Evolutionary conservation across 176 grass and related monocot genomes (phyloP).

Genomic region (Chloris gayana): DNA sequence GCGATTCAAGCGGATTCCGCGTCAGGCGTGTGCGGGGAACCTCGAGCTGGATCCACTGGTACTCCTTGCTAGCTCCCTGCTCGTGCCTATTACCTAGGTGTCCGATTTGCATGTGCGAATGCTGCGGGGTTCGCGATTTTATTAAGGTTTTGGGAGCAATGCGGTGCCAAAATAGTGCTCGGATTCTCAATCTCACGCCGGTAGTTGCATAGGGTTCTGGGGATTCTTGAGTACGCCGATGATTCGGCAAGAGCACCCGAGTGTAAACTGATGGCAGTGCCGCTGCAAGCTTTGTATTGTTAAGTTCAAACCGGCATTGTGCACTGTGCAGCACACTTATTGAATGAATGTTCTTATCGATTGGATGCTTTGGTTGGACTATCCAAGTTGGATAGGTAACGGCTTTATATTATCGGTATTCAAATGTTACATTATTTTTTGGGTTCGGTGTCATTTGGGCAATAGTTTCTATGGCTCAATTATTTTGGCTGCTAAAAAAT

Average conservation of each 20-base stretch:
- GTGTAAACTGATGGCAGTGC: background rate
- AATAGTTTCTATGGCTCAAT: background rate
- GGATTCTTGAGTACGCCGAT: slow-evolving; percentile 21
- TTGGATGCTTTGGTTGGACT: slow-evolving; percentile 10
- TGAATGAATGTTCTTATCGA: background rate
- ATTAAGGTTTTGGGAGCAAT: background rate
- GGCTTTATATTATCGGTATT: background rate
- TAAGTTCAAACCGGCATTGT: slow-evolving; percentile 30
- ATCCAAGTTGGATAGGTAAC: slow-evolving; percentile 3
- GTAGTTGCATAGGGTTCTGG: slow-evolving; percentile 32
- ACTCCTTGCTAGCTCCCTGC: slow-evolving; percentile 29
- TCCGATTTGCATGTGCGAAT: slow-evolving; percentile 22
- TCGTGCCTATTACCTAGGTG: background rate
- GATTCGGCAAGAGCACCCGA: background rate
- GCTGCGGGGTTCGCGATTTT: slow-evolving; percentile 17
- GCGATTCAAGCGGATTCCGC: slow-evolving; percentile 78
- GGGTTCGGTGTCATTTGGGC: background rate
- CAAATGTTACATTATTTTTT: background rate
- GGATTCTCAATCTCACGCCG: slow-evolving; percentile 23
- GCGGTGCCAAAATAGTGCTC: background rate
- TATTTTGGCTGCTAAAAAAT: slow-evolving; percentile 3
- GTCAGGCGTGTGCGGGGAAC: slow-evolving; percentile 55
- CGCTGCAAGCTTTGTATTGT: background rate
- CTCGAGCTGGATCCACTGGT: slow-evolving; percentile 79
- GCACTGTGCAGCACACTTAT: background rate